Conservation (phyloP, 2,329 filamentous ascomycete species). For the Xylogone sp. region DNA sequence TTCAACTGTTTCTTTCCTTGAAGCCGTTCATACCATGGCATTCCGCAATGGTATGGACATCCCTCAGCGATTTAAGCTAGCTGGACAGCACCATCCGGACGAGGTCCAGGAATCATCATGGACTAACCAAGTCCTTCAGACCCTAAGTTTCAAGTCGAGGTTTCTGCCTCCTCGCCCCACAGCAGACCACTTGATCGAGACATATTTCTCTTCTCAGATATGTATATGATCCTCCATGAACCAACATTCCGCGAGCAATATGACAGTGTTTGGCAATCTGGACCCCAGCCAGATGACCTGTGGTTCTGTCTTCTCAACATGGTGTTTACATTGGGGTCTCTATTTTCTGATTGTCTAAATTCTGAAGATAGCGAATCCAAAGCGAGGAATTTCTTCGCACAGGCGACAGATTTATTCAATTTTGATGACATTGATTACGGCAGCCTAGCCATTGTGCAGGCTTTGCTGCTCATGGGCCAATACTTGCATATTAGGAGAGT, state of each 20-base stretch:
- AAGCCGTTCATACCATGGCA: not conserved
- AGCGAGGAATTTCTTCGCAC: constrained; percentile 24
- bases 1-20: not conserved
- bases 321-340: constrained; percentile 27
- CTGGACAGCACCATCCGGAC: not conserved
- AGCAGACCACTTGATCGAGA: constrained; percentile 14
- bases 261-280: constrained; percentile 10
- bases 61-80: not conserved
- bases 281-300: not conserved
- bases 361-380: constrained; percentile 3
- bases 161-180: constrained; percentile 13
- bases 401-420: constrained; percentile 21
- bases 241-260: constrained; percentile 10
- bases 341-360: constrained; percentile 14
- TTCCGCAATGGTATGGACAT: not conserved
- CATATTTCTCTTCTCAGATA: constrained; percentile 17
- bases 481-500: constrained; percentile 26
- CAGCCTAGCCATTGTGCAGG: constrained; percentile 24
- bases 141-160: not conserved
- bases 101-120: not conserved
- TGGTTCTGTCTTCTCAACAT: constrained; percentile 20
- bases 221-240: constrained; percentile 17
- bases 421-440: constrained; percentile 24
- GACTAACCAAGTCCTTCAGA: not conserved
- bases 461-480: constrained; percentile 24